phyloP scores from a whole-genome alignment of 2,329 filamentous ascomycete species.

The Fusarium pilosicola region DNA sequence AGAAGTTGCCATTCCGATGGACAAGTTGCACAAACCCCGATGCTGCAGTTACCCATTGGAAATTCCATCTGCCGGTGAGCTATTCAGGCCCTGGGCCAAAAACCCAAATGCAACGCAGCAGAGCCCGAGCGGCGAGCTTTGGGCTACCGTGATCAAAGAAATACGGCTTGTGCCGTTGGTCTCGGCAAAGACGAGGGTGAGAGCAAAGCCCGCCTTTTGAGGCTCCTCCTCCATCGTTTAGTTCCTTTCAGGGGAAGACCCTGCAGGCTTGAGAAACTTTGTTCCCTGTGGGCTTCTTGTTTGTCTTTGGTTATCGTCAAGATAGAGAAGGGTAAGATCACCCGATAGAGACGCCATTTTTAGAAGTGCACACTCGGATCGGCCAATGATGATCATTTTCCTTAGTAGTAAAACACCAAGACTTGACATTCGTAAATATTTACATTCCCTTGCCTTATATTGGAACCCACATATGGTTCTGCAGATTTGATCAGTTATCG shows the following conservation, averaged over 20 bases:
- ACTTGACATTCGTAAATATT: neutral
- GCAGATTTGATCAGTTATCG: neutral
- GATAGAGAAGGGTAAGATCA: constrained; percentile 21
- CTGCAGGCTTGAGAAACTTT: constrained; percentile 26
- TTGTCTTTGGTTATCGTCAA: neutral
- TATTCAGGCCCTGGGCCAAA: constrained; percentile 1
- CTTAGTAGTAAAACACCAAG: neutral
- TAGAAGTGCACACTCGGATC: neutral
- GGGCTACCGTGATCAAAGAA: constrained; percentile 26
- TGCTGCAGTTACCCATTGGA: constrained; percentile 2
- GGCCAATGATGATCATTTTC: constrained; percentile 5
- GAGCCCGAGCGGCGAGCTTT: constrained; percentile 26
- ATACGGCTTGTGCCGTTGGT: neutral
- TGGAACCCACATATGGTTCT: neutral
- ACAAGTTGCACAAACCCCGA: neutral
- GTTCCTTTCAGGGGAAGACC: constrained; percentile 31
- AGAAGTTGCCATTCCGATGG: neutral
- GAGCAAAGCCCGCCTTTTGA: constrained; percentile 10
- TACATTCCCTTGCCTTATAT: neutral
- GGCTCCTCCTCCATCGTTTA: constrained; percentile 32
- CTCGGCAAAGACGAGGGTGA: constrained; percentile 20
- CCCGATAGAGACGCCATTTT: constrained; percentile 8
- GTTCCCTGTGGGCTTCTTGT: neutral
- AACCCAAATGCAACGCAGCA: neutral
- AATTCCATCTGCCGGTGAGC: neutral